Evolutionary conservation across 768 basidiomycete species (phyloP).

Genomic region (Auriscalpium vulgare): DNA sequence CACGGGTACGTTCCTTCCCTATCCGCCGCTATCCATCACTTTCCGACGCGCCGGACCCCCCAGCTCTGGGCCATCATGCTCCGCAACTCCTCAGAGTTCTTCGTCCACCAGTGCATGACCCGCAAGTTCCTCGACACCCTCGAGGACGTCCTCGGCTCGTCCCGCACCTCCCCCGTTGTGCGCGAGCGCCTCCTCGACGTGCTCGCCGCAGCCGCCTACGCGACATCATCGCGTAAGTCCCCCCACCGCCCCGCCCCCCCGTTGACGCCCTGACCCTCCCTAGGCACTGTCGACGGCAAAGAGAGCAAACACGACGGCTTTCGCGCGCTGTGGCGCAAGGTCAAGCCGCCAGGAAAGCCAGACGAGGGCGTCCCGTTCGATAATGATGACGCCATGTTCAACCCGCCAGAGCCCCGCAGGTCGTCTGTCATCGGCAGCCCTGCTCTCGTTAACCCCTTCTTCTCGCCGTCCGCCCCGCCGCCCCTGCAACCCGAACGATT

Average conservation of each 20-base stretch:
- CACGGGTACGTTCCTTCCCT: slow-evolving; percentile 5
- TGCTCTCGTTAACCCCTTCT: background rate
- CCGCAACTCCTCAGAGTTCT: slow-evolving; percentile 65
- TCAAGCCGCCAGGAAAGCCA: slow-evolving; percentile 75
- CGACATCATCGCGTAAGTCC: slow-evolving; percentile 29
- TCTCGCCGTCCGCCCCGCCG: background rate
- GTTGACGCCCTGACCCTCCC: background rate
- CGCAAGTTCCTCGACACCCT: slow-evolving; percentile 76
- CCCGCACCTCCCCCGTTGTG: slow-evolving; percentile 70
- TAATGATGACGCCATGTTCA: slow-evolving; percentile 73
- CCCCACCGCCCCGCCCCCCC: background rate
- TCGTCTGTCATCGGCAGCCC: slow-evolving; percentile 22
- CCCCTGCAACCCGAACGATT: background rate
- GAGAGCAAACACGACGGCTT: slow-evolving; percentile 41
- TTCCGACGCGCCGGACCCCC: background rate
- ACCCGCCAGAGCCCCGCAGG: slow-evolving; percentile 44
- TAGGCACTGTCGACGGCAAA: slow-evolving; percentile 5
- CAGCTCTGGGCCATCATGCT: slow-evolving; percentile 91
- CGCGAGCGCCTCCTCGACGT: slow-evolving; percentile 75
- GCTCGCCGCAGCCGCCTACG: slow-evolving; percentile 73
- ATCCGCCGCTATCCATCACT: background rate
- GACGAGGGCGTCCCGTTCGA: slow-evolving; percentile 80
- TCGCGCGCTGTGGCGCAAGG: slow-evolving; percentile 67
- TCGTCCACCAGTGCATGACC: slow-evolving; percentile 60
- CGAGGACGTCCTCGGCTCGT: slow-evolving; percentile 59